A percentile compares a stretch with the other conserved stretches of the same genome.
Conservation (phyloP, 176 grass and related monocot species). For the Oryza coarctata region DNA sequence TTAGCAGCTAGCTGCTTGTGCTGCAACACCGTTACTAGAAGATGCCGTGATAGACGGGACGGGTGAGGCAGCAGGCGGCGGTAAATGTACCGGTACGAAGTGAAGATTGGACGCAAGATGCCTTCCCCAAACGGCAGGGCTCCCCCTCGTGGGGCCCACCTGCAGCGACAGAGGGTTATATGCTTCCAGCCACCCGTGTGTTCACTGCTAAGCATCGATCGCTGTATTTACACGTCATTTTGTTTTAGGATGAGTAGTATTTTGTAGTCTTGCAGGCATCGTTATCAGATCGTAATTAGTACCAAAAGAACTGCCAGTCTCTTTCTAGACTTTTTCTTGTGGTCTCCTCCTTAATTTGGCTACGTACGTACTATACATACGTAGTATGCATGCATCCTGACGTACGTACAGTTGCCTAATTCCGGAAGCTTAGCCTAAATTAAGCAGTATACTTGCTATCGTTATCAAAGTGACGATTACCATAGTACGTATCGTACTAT, state of each 20-base stretch:
- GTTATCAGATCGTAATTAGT: neutral
- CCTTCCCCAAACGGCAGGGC: neutral
- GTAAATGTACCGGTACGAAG: neutral
- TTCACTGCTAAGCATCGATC: too few relatives aligned
- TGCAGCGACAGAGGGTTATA: neutral
- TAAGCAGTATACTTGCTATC: neutral
- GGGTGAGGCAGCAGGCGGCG: neutral
- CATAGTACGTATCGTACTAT: neutral
- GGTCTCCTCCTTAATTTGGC: neutral
- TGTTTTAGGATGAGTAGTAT: too few relatives aligned
- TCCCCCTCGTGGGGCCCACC: neutral
- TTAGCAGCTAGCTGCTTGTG: too few relatives aligned
- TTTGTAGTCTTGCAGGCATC: too few relatives aligned
- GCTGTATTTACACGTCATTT: too few relatives aligned
- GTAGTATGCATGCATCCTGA: neutral
- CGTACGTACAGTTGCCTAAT: neutral
- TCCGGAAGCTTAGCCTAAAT: neutral
- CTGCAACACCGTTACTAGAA: too few relatives aligned
- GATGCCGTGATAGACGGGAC: neutral
- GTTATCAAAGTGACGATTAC: neutral
- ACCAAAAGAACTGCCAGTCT: neutral
- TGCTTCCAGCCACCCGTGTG: neutral
- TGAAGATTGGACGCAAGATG: neutral
- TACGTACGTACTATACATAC: neutral
- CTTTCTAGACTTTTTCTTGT: neutral